A percentile compares a stretch with the other conserved stretches of the same genome.
Conservation (phyloP, 176 grass and related monocot genomes). For the Microstegium vimineum region DNA sequence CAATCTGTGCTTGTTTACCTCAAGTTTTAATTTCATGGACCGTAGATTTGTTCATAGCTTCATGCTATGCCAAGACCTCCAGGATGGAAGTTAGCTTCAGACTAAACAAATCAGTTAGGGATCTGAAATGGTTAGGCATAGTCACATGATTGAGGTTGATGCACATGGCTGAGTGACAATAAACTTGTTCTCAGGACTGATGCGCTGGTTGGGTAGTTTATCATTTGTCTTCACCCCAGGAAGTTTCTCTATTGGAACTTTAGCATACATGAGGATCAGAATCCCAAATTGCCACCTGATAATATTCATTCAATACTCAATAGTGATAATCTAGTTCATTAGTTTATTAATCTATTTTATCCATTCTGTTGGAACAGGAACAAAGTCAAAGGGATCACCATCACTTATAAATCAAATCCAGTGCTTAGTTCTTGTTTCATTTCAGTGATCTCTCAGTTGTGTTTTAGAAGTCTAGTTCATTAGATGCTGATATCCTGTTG, state of each 20-base stretch:
- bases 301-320: not conserved
- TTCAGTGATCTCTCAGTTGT: too few species aligned
- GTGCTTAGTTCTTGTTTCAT: not conserved
- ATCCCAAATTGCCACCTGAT: not conserved
- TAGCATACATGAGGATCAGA: not conserved
- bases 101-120: not conserved
- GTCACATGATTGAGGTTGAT: not conserved
- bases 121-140: not conserved
- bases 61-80: not conserved
- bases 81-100: not conserved
- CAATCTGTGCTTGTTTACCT: not conserved
- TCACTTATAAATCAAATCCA: not conserved
- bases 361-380: not conserved
- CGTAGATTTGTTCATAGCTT: not conserved
- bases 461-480: not conserved
- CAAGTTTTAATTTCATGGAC: not conserved
- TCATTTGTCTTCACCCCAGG: not conserved
- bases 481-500: not conserved
- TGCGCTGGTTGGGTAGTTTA: conserved; percentile 5
- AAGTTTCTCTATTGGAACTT: not conserved
- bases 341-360: not conserved
- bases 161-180: conserved; percentile 4
- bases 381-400: not conserved
- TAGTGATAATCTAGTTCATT: not conserved
- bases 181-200: not conserved